These are phyloP conservation scores for Antrodiella citrinella DNA, from an alignment of 768 basidiomycete species.

Conservation along the genomic window DNA sequence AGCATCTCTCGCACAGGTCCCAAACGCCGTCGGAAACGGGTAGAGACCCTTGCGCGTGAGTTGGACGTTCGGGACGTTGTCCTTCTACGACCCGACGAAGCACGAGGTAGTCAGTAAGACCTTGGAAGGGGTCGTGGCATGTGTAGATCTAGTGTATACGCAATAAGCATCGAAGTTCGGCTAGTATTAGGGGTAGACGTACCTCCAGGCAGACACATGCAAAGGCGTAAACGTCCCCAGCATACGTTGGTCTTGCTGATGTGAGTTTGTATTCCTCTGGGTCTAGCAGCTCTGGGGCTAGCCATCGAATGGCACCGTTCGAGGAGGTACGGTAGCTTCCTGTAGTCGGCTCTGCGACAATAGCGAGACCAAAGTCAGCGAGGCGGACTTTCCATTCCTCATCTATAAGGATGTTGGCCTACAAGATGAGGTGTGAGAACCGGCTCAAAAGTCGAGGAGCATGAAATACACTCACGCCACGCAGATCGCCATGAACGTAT, in stretches of 20 bases:
- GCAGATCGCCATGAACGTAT: conserved; percentile 4
- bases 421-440: not conserved
- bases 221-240: conserved; percentile 3
- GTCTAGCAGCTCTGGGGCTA: not conserved
- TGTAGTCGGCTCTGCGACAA: not conserved
- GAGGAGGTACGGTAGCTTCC: not conserved
- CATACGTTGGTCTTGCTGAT: not conserved
- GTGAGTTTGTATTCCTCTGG: not conserved
- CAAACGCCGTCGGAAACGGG: not conserved
- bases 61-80: not conserved
- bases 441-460: not conserved
- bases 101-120: not conserved
- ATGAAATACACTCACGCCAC: not conserved
- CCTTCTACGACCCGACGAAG: not conserved
- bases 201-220: conserved; percentile 7
- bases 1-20: not conserved
- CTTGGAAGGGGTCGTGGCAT: not conserved
- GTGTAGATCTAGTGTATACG: not conserved
- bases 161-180: no score
- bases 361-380: conserved; percentile 3
- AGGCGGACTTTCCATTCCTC: not conserved
- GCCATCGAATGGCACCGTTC: not conserved
- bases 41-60: not conserved
- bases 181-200: no score
- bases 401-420: conserved; percentile 7